Evolutionary conservation across 495 filamentous ascomycete species (phyloP).

Genomic region (Hypoxylon crocopeplum): DNA sequence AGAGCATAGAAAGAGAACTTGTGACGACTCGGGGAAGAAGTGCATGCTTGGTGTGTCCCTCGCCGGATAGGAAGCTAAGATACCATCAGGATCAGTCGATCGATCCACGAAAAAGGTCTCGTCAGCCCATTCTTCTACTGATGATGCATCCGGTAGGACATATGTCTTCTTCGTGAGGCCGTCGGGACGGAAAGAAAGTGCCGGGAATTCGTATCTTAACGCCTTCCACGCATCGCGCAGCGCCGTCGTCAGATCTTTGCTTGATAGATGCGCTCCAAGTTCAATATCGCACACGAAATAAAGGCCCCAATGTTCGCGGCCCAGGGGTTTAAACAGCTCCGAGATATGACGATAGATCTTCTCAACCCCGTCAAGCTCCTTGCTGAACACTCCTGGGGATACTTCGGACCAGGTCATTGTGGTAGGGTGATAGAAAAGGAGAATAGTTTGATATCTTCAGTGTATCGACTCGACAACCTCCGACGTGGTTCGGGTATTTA

Average conservation of each 20-base stretch:
- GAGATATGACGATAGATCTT: slow-evolving; percentile 10
- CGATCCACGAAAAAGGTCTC: slow-evolving; percentile 5
- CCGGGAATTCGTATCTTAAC: slow-evolving; percentile 4
- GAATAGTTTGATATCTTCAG: no score
- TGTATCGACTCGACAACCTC: not conserved
- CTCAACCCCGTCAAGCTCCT: slow-evolving; percentile 8
- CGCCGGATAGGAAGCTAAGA: slow-evolving; percentile 4
- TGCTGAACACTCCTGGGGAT: slow-evolving; percentile 11
- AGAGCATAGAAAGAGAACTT: slow-evolving; percentile 25
- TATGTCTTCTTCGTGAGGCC: slow-evolving; percentile 1
- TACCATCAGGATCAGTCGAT: not conserved
- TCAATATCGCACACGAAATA: slow-evolving; percentile 7
- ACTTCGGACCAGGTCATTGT: slow-evolving; percentile 7
- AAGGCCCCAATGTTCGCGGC: slow-evolving; percentile 11
- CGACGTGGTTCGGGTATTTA: not conserved
- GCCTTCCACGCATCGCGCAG: slow-evolving; percentile 9
- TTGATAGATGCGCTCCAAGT: not conserved
- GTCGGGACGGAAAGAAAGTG: not conserved
- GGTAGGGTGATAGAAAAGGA: not conserved
- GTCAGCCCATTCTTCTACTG: slow-evolving; percentile 1
- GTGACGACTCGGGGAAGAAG: slow-evolving; percentile 5
- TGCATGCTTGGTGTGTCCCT: slow-evolving; percentile 8
- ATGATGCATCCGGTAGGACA: not conserved
- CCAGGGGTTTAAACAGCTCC: not conserved
- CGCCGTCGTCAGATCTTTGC: not conserved